These are phyloP conservation scores for Niebla homalea DNA, from an alignment of 495 filamentous ascomycete genomes.

Conservation along the genomic window DNA sequence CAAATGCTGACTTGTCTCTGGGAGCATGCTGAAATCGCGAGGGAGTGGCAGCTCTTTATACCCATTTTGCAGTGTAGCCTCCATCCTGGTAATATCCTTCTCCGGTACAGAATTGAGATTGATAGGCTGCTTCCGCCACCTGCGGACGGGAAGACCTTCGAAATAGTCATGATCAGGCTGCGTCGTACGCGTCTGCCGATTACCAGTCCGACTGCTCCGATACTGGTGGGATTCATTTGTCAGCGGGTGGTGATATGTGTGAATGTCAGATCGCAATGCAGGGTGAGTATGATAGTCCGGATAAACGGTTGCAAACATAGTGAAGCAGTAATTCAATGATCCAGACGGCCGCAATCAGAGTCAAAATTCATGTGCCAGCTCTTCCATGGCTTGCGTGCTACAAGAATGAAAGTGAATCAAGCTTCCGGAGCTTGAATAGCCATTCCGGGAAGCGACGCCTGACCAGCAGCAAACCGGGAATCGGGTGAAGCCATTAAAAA, in stretches of 20 bases:
- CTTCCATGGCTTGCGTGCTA: too few relatives aligned
- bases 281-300: too few relatives aligned
- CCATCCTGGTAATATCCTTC: constrained; percentile 30
- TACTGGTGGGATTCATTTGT: constrained; percentile 20
- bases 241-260: constrained; percentile 3
- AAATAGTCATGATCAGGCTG: constrained; percentile 90
- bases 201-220: constrained; percentile 48
- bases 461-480: too few relatives aligned
- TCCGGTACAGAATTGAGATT: constrained; percentile 54
- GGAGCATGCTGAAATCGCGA: constrained; percentile 69
- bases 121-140: constrained; percentile 68
- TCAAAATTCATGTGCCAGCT: too few relatives aligned
- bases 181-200: constrained; percentile 54
- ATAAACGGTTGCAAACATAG: too few relatives aligned
- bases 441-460: too few relatives aligned
- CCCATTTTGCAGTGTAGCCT: constrained; percentile 41
- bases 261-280: not conserved
- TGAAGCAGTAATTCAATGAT: too few relatives aligned
- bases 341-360: too few relatives aligned
- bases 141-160: constrained; percentile 83
- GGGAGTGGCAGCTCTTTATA: constrained; percentile 62
- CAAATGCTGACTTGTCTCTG: constrained; percentile 68
- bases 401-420: too few relatives aligned
- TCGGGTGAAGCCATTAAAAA: too few relatives aligned
- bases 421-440: too few relatives aligned